Percentiles rank a stretch among this genome's conserved stretches.
Conservation (phyloP, 371 early-diverging fungal species). For the Mucor saturninus region DNA sequence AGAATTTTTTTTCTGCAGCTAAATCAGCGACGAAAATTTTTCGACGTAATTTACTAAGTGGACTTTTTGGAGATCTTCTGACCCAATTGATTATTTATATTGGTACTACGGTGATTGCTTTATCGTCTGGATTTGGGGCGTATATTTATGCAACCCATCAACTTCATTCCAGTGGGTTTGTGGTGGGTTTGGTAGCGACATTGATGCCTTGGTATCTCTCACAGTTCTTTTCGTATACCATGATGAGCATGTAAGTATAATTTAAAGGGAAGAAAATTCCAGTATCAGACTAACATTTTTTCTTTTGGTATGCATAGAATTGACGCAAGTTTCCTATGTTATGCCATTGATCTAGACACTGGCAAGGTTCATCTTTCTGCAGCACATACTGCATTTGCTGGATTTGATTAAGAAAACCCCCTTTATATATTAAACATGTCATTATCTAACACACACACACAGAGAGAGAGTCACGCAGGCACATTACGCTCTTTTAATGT, state of each 20-base stretch:
- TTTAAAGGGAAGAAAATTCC: not conserved
- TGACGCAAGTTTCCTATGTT: conserved; percentile 81
- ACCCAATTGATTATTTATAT: conserved; percentile 60
- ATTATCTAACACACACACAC: too few species aligned
- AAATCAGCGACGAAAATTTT: conserved; percentile 72
- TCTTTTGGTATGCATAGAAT: conserved; percentile 53
- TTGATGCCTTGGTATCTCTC: conserved; percentile 72
- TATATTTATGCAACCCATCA: conserved; percentile 72
- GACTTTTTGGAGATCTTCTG: conserved; percentile 62
- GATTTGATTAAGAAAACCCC: conserved; percentile 33
- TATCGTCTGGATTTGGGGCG: conserved; percentile 63
- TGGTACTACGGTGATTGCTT: conserved; percentile 58
- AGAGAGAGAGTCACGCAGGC: too few species aligned
- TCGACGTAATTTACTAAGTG: conserved; percentile 72
- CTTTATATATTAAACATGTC: too few species aligned
- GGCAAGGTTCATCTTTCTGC: conserved; percentile 62
- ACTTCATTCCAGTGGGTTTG: conserved; percentile 71
- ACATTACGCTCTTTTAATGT: too few species aligned
- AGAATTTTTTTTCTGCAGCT: conserved; percentile 64
- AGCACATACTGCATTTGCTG: conserved; percentile 35
- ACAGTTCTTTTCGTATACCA: conserved; percentile 69
- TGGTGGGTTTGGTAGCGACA: conserved; percentile 67
- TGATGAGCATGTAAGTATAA: conserved; percentile 77
- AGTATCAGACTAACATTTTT: not conserved
- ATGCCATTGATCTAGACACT: conserved; percentile 79